Evolutionary conservation across 2,329 filamentous ascomycete species (phyloP).

Genomic region (Ophiostoma novo-ulmi): DNA sequence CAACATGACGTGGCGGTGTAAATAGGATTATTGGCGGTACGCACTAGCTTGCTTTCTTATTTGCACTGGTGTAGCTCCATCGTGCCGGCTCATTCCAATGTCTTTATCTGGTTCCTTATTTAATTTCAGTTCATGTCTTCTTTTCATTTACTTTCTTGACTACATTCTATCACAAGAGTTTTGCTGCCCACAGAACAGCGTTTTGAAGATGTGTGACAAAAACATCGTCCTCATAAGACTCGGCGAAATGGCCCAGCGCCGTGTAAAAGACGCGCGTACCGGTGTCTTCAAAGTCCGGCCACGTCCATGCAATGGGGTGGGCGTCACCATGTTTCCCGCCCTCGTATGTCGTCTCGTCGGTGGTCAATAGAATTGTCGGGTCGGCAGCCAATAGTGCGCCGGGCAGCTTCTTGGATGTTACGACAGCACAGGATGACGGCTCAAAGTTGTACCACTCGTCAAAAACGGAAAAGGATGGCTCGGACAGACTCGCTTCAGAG

Average conservation of each 20-base stretch:
- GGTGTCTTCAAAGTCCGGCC: constrained; percentile 37
- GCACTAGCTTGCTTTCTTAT: neutral
- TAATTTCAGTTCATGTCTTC: neutral
- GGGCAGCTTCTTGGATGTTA: neutral
- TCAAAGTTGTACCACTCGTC: constrained; percentile 44
- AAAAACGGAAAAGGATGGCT: constrained; percentile 30
- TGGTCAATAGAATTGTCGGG: constrained; percentile 35
- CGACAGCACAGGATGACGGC: constrained; percentile 20
- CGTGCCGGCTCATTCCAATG: too few relatives aligned
- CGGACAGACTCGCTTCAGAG: constrained; percentile 16
- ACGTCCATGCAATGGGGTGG: constrained; percentile 40
- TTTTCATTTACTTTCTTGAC: too few relatives aligned
- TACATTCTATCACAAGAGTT: constrained; percentile 24
- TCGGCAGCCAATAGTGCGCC: constrained; percentile 32
- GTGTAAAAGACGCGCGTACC: constrained; percentile 40
- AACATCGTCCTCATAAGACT: constrained; percentile 36
- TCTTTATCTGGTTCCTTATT: constrained; percentile 17
- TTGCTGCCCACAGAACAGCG: constrained; percentile 32
- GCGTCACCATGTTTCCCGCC: constrained; percentile 37
- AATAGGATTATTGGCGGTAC: neutral
- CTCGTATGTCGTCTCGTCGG: constrained; percentile 36
- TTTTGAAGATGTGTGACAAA: constrained; percentile 30
- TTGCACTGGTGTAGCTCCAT: neutral
- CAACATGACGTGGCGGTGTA: neutral
- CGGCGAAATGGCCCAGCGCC: constrained; percentile 40